Evolutionary conservation across 2,329 filamentous ascomycete species (phyloP).

Genomic region (Colletotrichum tropicale): DNA sequence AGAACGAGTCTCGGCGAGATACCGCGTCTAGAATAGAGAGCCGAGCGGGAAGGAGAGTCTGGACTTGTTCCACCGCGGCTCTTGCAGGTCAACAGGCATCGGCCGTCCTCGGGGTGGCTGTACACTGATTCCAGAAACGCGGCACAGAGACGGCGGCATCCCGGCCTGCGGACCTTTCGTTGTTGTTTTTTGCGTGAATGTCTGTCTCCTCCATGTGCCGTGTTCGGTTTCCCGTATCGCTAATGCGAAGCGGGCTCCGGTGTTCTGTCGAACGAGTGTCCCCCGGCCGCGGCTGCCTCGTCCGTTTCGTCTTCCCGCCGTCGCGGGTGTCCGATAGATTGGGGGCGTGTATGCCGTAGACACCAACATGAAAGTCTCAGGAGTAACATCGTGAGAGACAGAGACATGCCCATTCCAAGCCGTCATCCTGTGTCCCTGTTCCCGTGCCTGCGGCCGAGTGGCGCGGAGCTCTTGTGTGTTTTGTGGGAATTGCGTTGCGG

Average conservation of each 20-base stretch:
- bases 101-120: neutral
- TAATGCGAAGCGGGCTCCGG: neutral
- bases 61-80: neutral
- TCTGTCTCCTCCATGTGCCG: neutral
- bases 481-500: neutral
- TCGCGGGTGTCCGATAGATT: constrained; percentile 13
- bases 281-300: neutral
- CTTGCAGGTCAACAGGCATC: neutral
- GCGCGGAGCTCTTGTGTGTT: neutral
- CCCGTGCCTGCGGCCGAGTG: neutral
- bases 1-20: neutral
- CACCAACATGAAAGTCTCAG: neutral
- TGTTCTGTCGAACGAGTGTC: neutral
- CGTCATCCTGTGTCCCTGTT: neutral
- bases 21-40: neutral
- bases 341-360: neutral
- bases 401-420: neutral
- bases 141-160: neutral
- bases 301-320: constrained; percentile 4
- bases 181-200: neutral
- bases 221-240: neutral
- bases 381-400: neutral
- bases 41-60: neutral
- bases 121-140: neutral
- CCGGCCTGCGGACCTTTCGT: neutral